Evolutionary conservation across 2,329 filamentous ascomycete genomes (phyloP).

Genomic region (Alternaria rosae): DNA sequence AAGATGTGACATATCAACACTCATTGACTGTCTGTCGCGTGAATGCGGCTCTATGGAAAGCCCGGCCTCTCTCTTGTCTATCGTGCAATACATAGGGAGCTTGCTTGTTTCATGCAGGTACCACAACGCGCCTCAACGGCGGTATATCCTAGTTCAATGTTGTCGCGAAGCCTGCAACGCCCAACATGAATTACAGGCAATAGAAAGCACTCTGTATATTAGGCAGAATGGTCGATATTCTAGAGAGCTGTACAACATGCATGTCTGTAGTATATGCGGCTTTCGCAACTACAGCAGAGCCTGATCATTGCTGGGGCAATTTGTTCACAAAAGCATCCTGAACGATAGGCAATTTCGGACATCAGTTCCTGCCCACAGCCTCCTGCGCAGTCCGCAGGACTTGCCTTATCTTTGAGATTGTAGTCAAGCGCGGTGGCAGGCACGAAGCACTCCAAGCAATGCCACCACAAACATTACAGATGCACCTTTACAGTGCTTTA

Average conservation of each 20-base stretch:
- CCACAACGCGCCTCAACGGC: background rate
- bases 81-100: background rate
- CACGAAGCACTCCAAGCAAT: slow-evolving; percentile 3
- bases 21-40: background rate
- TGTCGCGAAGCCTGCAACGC: background rate
- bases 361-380: background rate
- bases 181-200: background rate
- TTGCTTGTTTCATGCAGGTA: slow-evolving; percentile 3
- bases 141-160: background rate
- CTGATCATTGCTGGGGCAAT: background rate
- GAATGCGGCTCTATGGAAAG: background rate
- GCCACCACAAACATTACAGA: background rate
- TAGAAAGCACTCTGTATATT: background rate
- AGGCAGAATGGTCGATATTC: background rate
- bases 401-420: background rate
- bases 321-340: background rate
- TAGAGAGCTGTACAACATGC: background rate
- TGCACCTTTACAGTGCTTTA: background rate
- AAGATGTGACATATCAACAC: background rate
- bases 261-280: background rate
- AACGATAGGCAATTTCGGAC: background rate
- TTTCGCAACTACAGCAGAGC: background rate
- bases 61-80: background rate
- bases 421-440: background rate
- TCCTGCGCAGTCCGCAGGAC: background rate